Evolutionary conservation across 169 alveolate genomes (phyloP).

Genomic region (Blepharisma undulans): DNA sequence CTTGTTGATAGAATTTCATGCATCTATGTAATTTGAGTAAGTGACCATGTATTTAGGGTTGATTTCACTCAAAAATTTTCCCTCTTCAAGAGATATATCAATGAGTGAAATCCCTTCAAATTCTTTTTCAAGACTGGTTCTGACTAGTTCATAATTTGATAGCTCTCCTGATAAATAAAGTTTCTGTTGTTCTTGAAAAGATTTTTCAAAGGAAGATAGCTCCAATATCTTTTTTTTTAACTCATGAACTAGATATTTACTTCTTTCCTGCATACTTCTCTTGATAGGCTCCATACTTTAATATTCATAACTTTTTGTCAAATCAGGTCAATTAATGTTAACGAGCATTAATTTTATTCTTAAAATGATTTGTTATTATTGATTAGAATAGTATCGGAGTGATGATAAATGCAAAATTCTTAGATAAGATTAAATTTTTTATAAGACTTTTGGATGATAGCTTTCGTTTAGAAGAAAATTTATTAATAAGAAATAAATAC

Average conservation of each 20-base stretch:
- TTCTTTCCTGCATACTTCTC: neutral
- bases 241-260: neutral
- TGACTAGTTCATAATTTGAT: neutral
- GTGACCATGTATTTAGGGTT: neutral
- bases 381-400: too few relatives aligned
- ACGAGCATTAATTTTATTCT: neutral
- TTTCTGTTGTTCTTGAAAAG: neutral
- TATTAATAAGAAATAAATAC: too few relatives aligned
- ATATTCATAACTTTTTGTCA: neutral
- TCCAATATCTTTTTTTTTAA: neutral
- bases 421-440: too few relatives aligned
- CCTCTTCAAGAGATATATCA: neutral
- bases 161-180: neutral
- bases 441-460: too few relatives aligned
- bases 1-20: neutral
- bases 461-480: too few relatives aligned
- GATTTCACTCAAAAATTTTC: neutral
- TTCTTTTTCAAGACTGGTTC: neutral
- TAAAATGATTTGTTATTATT: neutral
- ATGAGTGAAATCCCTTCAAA: neutral
- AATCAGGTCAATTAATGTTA: neutral
- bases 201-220: neutral
- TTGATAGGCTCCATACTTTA: neutral
- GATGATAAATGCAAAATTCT: too few relatives aligned
- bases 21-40: neutral